Conservation (phyloP, 352 stramenopile species). For the Achlya hypogyna region DNA sequence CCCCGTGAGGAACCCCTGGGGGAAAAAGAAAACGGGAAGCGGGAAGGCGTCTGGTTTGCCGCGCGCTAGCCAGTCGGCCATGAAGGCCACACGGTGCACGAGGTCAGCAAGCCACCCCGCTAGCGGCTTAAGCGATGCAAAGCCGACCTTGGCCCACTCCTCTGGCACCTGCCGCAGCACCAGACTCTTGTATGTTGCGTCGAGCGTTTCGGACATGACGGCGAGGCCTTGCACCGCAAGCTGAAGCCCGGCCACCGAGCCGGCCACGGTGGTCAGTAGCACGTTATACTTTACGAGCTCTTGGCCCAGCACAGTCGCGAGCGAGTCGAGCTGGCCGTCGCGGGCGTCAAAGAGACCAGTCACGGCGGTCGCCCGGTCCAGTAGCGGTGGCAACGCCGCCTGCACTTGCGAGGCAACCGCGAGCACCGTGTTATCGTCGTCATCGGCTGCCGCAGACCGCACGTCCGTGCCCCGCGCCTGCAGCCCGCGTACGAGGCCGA, state of each 20-base stretch:
- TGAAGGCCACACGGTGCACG: slow-evolving; percentile 43
- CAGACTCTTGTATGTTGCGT: slow-evolving; percentile 47
- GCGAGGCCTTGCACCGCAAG: slow-evolving; percentile 46
- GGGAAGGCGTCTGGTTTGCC: slow-evolving; percentile 34
- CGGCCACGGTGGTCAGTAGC: slow-evolving; percentile 34
- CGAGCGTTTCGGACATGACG: slow-evolving; percentile 44
- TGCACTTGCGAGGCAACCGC: slow-evolving; percentile 23
- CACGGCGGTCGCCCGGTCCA: background rate
- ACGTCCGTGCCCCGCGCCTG: background rate
- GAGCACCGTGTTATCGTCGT: slow-evolving; percentile 11
- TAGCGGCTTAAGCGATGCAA: slow-evolving; percentile 33
- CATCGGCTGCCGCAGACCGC: background rate
- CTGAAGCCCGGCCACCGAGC: slow-evolving; percentile 36
- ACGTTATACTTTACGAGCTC: slow-evolving; percentile 45
- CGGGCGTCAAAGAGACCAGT: background rate
- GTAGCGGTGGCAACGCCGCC: slow-evolving; percentile 16
- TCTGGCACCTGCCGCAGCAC: slow-evolving; percentile 40
- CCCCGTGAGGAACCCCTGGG: slow-evolving; percentile 68
- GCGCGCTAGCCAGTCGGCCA: slow-evolving; percentile 36
- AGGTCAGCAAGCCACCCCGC: slow-evolving; percentile 49
- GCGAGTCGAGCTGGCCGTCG: slow-evolving; percentile 29
- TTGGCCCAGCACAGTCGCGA: slow-evolving; percentile 56
- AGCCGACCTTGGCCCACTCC: slow-evolving; percentile 32
- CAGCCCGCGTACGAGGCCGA: background rate
- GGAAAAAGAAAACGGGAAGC: slow-evolving; percentile 60